These are phyloP conservation scores for Cyberlindnera misumaiensis DNA, from an alignment of 805 yeast species.

Conservation along the genomic window DNA sequence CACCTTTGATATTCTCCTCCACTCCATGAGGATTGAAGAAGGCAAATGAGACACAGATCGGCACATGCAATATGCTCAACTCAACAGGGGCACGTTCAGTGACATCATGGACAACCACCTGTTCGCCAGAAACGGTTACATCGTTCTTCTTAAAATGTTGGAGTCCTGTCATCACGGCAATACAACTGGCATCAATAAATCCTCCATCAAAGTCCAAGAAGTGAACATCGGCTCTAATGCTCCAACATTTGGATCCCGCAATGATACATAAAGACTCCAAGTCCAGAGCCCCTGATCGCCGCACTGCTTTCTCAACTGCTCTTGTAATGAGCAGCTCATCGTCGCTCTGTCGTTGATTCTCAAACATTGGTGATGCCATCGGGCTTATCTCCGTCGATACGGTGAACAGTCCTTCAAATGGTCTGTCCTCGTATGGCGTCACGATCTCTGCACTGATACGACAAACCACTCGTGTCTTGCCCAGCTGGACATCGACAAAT, in stretches of 20 bases:
- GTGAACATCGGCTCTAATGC: conserved; percentile 82
- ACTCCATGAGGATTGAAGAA: conserved; percentile 63
- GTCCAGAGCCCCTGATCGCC: conserved; percentile 87
- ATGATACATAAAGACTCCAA: conserved; percentile 84
- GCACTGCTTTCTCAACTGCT: conserved; percentile 83
- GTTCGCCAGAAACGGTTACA: conserved; percentile 61
- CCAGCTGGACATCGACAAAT: conserved; percentile 70
- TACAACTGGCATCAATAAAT: conserved; percentile 80
- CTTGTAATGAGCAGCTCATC: conserved; percentile 78
- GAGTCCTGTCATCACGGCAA: conserved; percentile 84
- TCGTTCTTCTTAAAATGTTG: conserved; percentile 83
- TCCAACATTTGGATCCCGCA: conserved; percentile 91
- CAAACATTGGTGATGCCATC: conserved; percentile 84
- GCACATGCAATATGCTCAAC: conserved; percentile 78
- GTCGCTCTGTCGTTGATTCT: conserved; percentile 59
- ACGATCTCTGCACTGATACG: conserved; percentile 70
- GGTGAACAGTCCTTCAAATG: conserved; percentile 84
- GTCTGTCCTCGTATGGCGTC: conserved; percentile 83
- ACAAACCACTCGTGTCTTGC: conserved; percentile 65
- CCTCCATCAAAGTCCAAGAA: conserved; percentile 91
- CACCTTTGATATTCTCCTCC: conserved; percentile 69
- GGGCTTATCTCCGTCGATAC: conserved; percentile 85
- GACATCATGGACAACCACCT: conserved; percentile 58
- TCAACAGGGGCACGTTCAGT: conserved; percentile 85
- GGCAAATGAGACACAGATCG: conserved; percentile 85